Evolutionary conservation across 164 flowering plant genomes (phyloP), one percentile per base, ranked within the genome.

Genomic region (Vitis rotundifolia): DNA sequence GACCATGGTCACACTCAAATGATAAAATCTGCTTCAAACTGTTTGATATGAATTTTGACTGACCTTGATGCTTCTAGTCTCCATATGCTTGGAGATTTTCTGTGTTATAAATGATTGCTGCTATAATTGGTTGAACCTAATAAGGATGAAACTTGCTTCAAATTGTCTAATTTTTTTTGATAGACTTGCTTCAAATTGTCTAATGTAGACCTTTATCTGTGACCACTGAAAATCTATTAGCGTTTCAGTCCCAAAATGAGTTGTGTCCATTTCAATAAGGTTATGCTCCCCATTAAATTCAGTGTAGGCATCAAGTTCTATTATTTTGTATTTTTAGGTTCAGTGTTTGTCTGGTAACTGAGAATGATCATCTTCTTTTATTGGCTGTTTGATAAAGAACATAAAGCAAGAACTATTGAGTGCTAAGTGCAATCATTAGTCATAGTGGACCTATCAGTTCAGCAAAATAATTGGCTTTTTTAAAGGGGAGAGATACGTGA

Each of bases 391-490:
- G 49, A 14, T 16, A 55, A 44, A 70, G 64, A 4, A 9, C 19
- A 64, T 56, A 57, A 64, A 31, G 67, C 73, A 47, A 54, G 16
- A 2, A 61, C 37, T 55, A n/a, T 55, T 64, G 19, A 47, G 67
- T 68, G 76, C 52, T 50, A 56, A 49, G 51, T 73, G 68, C 28
- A 44, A 63, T 73, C 71, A 73, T 37, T 3, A 11, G 29, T 28
- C 68, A 73, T 57, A 50, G 26, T 16, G 16, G 26, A 14, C 54
- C 18, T 19, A 54, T 12, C 47, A 37, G 52, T 53, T 22, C 11
- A 49, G 11, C 22, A 37, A 58, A 64, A 15, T 56, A 47, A 72
- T 72, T 66, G 67, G 75, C 63, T 66, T 60, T 10, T 64, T 14
- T 9, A 66, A 72, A 67, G 74, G 51, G 14, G 44, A 37, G 52